Percentiles rank a stretch among this genome's conserved stretches.
Evolutionary conservation across 352 stramenopile species (phyloP).

Genomic region (Phytophthora pisi): DNA sequence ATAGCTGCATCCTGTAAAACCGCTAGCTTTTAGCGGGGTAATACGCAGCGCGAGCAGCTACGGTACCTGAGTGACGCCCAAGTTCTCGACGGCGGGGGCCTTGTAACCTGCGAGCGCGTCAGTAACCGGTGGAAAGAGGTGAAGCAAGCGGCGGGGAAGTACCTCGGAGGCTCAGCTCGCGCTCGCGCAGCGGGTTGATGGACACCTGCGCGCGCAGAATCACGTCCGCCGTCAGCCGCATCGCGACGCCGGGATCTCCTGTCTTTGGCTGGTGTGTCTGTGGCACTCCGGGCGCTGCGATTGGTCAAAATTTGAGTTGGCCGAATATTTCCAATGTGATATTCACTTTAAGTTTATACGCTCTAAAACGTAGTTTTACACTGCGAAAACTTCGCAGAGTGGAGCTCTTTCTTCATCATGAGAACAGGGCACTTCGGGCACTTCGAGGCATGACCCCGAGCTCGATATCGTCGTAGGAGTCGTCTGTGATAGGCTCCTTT

Average conservation of each 20-base stretch:
- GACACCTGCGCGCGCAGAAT: conserved; percentile 89
- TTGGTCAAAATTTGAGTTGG: conserved; percentile 15
- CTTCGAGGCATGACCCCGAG: conserved; percentile 61
- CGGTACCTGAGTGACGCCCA: conserved; percentile 89
- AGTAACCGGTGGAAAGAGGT: conserved; percentile 32
- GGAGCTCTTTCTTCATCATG: conserved; percentile 8
- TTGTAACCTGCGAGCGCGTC: conserved; percentile 77
- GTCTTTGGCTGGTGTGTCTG: conserved; percentile 24
- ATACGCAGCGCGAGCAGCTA: not conserved
- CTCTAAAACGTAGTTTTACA: conserved; percentile 29
- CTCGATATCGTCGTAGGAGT: conserved; percentile 71
- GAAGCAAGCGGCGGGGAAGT: conserved; percentile 13
- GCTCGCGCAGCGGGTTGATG: conserved; percentile 92
- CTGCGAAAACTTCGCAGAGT: conserved; percentile 1
- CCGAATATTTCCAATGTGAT: too few relatives aligned
- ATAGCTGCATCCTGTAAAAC: not conserved
- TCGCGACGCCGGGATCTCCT: conserved; percentile 37
- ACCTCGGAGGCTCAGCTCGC: conserved; percentile 93
- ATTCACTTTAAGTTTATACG: conserved; percentile 17
- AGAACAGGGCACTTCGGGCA: conserved; percentile 43
- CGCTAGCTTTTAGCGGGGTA: too few relatives aligned
- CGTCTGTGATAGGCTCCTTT: conserved; percentile 52
- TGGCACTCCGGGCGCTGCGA: not conserved
- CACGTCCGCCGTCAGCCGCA: conserved; percentile 89
- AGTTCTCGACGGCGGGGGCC: conserved; percentile 93